Evolutionary conservation across 768 basidiomycete species (phyloP), one percentile per base, ranked within the genome.

Genomic region (Psilocybe cubensis): DNA sequence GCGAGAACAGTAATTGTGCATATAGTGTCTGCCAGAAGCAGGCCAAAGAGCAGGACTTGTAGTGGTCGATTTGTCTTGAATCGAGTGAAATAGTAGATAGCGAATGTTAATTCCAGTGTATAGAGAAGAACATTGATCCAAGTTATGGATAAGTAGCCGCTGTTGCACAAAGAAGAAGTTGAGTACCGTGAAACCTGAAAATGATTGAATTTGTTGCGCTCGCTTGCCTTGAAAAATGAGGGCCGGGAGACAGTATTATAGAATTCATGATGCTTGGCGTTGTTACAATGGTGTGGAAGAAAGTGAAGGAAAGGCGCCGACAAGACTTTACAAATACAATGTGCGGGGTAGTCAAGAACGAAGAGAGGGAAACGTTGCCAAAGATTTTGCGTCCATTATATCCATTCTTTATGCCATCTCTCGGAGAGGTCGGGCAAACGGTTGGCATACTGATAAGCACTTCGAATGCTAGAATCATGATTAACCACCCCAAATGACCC

Each of bases 61-160:
- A 64, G 38, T 17, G 56, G 40, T 11, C 38, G 60, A 46, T 59
- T 54, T n/a, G 58, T 64, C 27, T 59, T 58, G 48, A 59, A 65
- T 42, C 57, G 64, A 49, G 57, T 52, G 41, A 66, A 62, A 51
- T 68, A 68, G 52, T 67, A 63, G n/a, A 52, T 20, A 49, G 62
- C 67, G 23, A 68, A 61, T 23, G 58, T 55, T 38, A 68, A 50
- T 56, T 68, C 67, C 20, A 68, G 47, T 45, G 60, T 64, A 29
- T 61, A 68, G 21, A 68, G 55, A n/a, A 68, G 42, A 25, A 61
- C 52, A 35, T 65, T 65, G 23, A 68, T 45, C 67, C 67, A 68
- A 31, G 67, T 66, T 53, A 64, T 57, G 18, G 63, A 62, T 23
- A 68, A 54, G 38, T 61, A 58, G 2, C 60, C 60, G 29, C 67